Evolutionary conservation across 1,284 basidiomycete species (phyloP), one percentile per base, ranked within the genome.

Genomic region (Phylloboletellus chloephorus): DNA sequence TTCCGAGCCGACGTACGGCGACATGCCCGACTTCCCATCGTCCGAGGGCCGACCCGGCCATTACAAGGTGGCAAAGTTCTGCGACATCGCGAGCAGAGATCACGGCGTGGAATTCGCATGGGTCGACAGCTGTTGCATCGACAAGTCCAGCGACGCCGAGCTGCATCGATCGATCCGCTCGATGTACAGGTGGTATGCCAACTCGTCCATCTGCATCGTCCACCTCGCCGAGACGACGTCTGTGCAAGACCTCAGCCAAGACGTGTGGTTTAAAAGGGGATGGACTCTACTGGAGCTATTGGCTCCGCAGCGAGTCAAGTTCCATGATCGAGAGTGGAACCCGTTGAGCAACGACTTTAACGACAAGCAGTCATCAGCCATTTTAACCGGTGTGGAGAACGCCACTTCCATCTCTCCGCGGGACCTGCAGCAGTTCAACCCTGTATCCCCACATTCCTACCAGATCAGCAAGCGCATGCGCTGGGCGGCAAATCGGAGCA

Each of bases 131-230:
- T 21, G 41, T 12, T 48, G 46, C 15, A 47, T 48, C 12, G 12
- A 48, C 29, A 48, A 47, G 17, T 13, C 25, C 10, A 47, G 36
- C 21, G 47, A 39, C 7, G 4, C 44, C 0, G 46, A 47, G 17
- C 37, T 47, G 1, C 39, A 47, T 10, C 35, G 47, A 17, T 41
- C 44, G 1, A 47, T 47, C 4, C 43, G 46, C 13, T 47, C 46
- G 1, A 47, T 47, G 46, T 47, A 46, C 21, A 8, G 30, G 2
- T 47, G 46, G 44, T 47, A 47, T 11, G 39, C 31, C 23, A 16
- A 46, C 2, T 40, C 46, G 5, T n/a, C 23, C 1, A 12, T 36
- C 11, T 47, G 46, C 20, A 24, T 47, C 25, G 17, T 30, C 8
- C 41, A 47, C 16, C 44, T 47, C 12, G 13, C 38, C 13, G 38